A percentile compares a stretch with the other conserved stretches of the same genome.
These are phyloP conservation scores for Graphiopsis chlorocephala DNA, from an alignment of 2,329 filamentous ascomycete species.

Conservation along the genomic window DNA sequence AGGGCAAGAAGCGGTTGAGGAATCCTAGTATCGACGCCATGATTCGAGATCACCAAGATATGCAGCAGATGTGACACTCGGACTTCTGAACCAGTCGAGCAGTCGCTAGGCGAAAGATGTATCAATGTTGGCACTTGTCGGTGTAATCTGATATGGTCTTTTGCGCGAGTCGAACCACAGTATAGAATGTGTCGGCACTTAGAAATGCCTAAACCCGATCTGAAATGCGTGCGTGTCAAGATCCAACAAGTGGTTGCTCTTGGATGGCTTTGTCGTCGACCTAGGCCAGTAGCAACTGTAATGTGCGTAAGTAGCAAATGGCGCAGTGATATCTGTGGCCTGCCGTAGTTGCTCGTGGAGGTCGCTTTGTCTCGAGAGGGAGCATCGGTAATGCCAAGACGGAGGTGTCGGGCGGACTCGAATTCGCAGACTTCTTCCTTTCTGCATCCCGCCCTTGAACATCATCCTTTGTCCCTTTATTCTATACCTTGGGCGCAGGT, in stretches of 20 bases:
- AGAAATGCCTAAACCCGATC: not conserved
- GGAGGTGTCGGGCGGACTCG: not conserved
- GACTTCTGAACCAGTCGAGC: not conserved
- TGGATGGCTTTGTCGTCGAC: not conserved
- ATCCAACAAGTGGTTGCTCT: not conserved
- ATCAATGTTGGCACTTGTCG: not conserved
- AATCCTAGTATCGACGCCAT: constrained; percentile 28
- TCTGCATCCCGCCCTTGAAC: not conserved
- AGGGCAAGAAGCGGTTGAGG: constrained; percentile 47
- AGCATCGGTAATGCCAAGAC: not conserved
- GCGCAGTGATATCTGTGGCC: not conserved
- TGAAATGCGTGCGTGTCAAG: not conserved
- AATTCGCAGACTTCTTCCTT: not conserved
- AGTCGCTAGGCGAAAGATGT: not conserved
- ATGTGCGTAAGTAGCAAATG: not conserved
- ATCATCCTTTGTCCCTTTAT: not conserved
- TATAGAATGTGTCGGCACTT: not conserved
- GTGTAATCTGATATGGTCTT: not conserved
- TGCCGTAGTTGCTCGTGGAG: not conserved
- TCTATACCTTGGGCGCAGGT: not conserved
- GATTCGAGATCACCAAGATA: not conserved
- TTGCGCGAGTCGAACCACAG: not conserved
- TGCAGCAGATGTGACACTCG: not conserved
- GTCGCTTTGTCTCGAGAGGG: not conserved
- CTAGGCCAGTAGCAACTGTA: not conserved